Conservation (phyloP, 2,329 filamentous ascomycete species). For the Nothophaeocryptopus gaeumannii region DNA sequence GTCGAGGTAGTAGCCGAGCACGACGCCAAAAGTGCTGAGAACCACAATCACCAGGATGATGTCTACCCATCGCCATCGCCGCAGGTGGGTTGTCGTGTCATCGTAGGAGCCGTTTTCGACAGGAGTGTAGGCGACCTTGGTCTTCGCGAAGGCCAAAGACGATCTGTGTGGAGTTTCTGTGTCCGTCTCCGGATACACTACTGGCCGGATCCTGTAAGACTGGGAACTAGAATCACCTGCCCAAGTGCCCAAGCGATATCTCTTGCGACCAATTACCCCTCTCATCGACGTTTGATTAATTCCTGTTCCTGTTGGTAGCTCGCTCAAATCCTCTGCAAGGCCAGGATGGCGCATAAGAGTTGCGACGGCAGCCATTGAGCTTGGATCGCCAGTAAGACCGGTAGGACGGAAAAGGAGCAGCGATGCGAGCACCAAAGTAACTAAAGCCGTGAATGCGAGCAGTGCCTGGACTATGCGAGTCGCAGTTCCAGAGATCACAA, state of each 20-base stretch:
- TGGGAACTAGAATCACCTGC: conserved; percentile 4
- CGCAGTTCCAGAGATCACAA: background rate
- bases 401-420: conserved; percentile 10
- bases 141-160: background rate
- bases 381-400: conserved; percentile 17
- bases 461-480: background rate
- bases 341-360: conserved; percentile 18
- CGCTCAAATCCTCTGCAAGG: conserved; percentile 17
- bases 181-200: background rate
- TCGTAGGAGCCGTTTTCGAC: conserved; percentile 1
- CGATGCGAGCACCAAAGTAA: conserved; percentile 9
- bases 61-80: conserved; percentile 13
- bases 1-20: conserved; percentile 21
- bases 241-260: conserved; percentile 15
- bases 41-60: conserved; percentile 12
- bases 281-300: conserved; percentile 7
- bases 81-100: conserved; percentile 1
- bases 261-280: conserved; percentile 8
- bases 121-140: conserved; percentile 1
- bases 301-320: conserved; percentile 9
- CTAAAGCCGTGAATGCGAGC: conserved; percentile 8
- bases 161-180: background rate
- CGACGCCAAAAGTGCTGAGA: conserved; percentile 16
- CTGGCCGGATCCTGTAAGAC: conserved; percentile 9
- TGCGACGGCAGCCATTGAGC: conserved; percentile 19